Conservation (phyloP, 495 filamentous ascomycete genomes). For the Xylaria curta region DNA sequence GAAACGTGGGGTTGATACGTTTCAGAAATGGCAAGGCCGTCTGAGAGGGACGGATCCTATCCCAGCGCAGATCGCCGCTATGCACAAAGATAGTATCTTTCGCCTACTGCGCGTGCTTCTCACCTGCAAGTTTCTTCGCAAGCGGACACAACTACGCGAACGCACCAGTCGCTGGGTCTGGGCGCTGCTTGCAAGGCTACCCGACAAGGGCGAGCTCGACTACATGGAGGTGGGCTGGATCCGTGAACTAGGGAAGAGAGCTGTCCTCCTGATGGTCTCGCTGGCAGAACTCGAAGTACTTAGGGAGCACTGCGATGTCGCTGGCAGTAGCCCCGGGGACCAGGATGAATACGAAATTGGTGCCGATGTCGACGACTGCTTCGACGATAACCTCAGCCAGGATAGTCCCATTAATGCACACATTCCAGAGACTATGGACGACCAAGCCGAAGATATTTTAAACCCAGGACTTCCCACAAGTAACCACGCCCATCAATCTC, state of each 20-base stretch:
- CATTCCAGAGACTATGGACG: conserved; percentile 25
- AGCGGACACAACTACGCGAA: conserved; percentile 51
- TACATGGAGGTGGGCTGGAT: conserved; percentile 63
- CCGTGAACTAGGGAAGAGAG: conserved; percentile 65
- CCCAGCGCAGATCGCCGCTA: conserved; percentile 70
- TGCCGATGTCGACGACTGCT: conserved; percentile 35
- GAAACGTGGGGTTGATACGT: conserved; percentile 49
- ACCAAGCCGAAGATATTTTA: not conserved
- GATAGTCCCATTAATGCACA: conserved; percentile 33
- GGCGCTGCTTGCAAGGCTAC: conserved; percentile 64
- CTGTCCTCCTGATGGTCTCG: conserved; percentile 57
- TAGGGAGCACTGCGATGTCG: conserved; percentile 44
- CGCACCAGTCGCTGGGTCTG: conserved; percentile 66
- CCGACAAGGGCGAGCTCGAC: conserved; percentile 62
- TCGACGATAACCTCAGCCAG: conserved; percentile 32
- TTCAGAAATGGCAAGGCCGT: conserved; percentile 58
- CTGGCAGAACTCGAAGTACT: conserved; percentile 57
- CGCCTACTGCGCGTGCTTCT: conserved; percentile 57
- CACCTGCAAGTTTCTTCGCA: conserved; percentile 54
- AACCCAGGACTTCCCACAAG: not conserved
- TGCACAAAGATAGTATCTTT: conserved; percentile 68
- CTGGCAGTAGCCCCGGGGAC: conserved; percentile 37
- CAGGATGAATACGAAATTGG: conserved; percentile 36
- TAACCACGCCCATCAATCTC: not conserved
- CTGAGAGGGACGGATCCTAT: conserved; percentile 63